These are phyloP conservation scores for Antitrichia curtipendula DNA, from an alignment of 225 moss, liverwort and hornwort species.

Conservation along the genomic window DNA sequence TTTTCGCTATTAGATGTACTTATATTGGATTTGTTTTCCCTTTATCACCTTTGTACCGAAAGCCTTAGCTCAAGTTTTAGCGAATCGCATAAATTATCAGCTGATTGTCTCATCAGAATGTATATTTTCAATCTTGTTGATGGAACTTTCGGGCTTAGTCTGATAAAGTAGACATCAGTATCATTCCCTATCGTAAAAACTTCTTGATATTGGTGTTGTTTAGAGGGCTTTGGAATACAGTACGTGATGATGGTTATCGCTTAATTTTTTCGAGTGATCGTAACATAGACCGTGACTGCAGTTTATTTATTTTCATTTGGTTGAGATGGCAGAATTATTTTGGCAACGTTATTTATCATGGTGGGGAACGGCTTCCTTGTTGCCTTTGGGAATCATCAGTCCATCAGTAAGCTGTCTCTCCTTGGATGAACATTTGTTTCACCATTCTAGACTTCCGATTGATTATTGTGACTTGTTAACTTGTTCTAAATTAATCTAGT, in stretches of 20 bases:
- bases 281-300: background rate
- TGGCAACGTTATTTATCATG: constrained; percentile 86
- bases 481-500: background rate
- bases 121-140: background rate
- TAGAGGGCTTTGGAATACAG: background rate
- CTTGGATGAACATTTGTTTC: background rate
- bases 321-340: constrained; percentile 54
- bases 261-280: background rate
- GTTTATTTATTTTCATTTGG: background rate
- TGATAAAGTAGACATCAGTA: background rate
- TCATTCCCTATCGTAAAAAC: background rate
- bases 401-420: constrained; percentile 56
- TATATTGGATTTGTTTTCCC: background rate
- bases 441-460: background rate
- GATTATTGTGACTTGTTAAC: background rate
- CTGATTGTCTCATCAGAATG: background rate
- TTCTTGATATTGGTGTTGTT: background rate
- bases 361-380: constrained; percentile 92
- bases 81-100: background rate
- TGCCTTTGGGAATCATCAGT: constrained; percentile 96
- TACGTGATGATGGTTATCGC: background rate
- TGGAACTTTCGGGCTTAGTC: background rate
- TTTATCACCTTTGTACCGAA: background rate
- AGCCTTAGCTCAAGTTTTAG: background rate
- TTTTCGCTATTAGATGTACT: background rate